Percentiles rank a stretch among this genome's conserved stretches.
phyloP scores from a whole-genome alignment of 805 yeast species.

The Geotrichum ghanense region DNA sequence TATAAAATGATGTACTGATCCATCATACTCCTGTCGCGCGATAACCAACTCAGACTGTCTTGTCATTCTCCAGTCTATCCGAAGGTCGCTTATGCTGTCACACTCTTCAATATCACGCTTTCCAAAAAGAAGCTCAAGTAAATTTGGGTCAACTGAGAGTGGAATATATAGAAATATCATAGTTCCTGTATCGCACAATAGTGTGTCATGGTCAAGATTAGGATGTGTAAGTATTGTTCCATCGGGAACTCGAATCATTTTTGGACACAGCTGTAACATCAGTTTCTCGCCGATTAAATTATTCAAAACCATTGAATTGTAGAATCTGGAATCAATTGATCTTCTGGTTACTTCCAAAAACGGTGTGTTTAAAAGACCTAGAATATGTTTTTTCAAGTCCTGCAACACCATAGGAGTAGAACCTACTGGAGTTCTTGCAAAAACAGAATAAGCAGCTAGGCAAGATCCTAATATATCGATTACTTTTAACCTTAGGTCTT shows the following conservation, averaged over 20 bases:
- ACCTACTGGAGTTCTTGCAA: neutral
- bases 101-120: conserved; percentile 33
- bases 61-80: too few species aligned
- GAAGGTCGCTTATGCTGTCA: too few species aligned
- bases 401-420: neutral
- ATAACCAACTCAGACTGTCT: too few species aligned
- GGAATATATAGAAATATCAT: conserved; percentile 54
- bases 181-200: conserved; percentile 45
- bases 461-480: neutral
- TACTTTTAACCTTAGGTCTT: neutral
- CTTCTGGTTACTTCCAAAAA: neutral
- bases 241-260: neutral
- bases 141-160: conserved; percentile 49
- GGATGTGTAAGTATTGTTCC: neutral
- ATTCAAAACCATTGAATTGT: neutral
- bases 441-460: neutral
- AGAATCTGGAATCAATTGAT: neutral
- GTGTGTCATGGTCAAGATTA: neutral
- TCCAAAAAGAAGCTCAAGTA: conserved; percentile 70
- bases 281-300: neutral
- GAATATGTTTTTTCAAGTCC: neutral
- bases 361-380: neutral
- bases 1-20: neutral
- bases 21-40: neutral
- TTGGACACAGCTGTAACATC: neutral